A percentile compares a stretch with the other conserved stretches of the same genome.
These are phyloP conservation scores for Berberis thunbergii DNA, from an alignment of 164 flowering plant genomes.

Conservation along the genomic window DNA sequence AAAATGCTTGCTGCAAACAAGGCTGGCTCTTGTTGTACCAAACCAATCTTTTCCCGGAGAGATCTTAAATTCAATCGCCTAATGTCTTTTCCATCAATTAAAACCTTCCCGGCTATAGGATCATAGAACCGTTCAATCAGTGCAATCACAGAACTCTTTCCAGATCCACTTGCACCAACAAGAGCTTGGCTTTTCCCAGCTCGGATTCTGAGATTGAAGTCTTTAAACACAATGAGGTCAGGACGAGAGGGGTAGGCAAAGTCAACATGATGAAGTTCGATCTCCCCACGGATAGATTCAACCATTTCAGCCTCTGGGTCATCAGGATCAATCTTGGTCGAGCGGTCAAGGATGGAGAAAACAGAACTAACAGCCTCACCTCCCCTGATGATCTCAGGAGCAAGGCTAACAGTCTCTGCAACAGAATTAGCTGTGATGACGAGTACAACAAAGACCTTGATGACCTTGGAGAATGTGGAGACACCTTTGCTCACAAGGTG, in stretches of 20 bases:
- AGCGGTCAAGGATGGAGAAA: constrained; percentile 71
- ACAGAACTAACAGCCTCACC: constrained; percentile 90
- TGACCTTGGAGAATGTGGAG: constrained; percentile 94
- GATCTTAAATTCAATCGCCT: constrained; percentile 62
- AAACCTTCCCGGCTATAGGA: constrained; percentile 70
- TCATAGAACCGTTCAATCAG: constrained; percentile 91
- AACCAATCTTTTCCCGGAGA: constrained; percentile 64
- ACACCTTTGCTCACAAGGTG: constrained; percentile 71
- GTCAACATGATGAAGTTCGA: constrained; percentile 86
- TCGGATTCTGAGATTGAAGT: constrained; percentile 65
- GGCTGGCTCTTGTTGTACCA: constrained; percentile 95
- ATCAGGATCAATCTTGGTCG: constrained; percentile 84
- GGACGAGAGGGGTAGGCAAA: constrained; percentile 90
- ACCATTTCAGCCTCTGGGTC: constrained; percentile 71
- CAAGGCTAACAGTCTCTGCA: constrained; percentile 94
- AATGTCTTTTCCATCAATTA: constrained; percentile 91
- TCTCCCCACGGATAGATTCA: constrained; percentile 73
- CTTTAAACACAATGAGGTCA: constrained; percentile 66
- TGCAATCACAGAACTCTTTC: constrained; percentile 93
- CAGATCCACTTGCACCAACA: constrained; percentile 98
- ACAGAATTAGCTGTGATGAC: constrained; percentile 94
- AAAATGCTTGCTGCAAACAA: constrained; percentile 83
- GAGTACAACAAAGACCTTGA: constrained; percentile 85
- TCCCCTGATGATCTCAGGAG: constrained; percentile 87
- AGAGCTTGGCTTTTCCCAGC: constrained; percentile 97